Conservation (phyloP, 352 stramenopile species). For the Globisporangium canariense region DNA sequence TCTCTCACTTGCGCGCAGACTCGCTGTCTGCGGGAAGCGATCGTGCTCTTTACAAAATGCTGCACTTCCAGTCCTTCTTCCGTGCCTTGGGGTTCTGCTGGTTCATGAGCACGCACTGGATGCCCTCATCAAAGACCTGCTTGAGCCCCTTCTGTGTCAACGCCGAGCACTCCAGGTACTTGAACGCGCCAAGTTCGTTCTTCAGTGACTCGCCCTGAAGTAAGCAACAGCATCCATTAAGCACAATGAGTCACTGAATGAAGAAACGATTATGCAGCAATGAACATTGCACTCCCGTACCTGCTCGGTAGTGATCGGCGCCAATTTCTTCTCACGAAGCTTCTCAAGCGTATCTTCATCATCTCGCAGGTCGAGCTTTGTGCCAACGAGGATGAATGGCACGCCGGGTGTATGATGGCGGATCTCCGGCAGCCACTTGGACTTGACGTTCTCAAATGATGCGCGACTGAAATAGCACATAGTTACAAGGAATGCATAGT, state of each 20-base stretch:
- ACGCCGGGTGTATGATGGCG: conserved; percentile 85
- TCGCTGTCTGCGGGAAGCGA: not conserved
- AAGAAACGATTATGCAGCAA: no score
- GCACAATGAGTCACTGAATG: not conserved
- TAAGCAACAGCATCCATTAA: not conserved
- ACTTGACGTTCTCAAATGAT: conserved; percentile 95
- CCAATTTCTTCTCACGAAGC: conserved; percentile 83
- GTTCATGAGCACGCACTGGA: conserved; percentile 85
- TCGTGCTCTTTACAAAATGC: conserved; percentile 51
- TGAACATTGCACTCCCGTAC: conserved; percentile 21
- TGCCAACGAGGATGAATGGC: conserved; percentile 95
- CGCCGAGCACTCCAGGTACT: conserved; percentile 93
- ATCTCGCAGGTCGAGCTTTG: conserved; percentile 92
- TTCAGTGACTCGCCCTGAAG: conserved; percentile 83
- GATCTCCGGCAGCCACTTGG: conserved; percentile 92
- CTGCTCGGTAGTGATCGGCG: conserved; percentile 68
- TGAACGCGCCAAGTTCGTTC: conserved; percentile 87
- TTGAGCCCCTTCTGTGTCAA: conserved; percentile 93
- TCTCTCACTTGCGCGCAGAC: not conserved
- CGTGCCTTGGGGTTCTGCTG: conserved; percentile 70
- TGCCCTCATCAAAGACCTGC: conserved; percentile 92
- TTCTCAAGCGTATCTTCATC: conserved; percentile 89
- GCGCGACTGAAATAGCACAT: conserved; percentile 45
- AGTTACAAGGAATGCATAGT: no score
- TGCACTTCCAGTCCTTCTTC: conserved; percentile 46